These are phyloP conservation scores for Catunica adiposa DNA, from an alignment of 2,329 filamentous ascomycete genomes.

Conservation along the genomic window DNA sequence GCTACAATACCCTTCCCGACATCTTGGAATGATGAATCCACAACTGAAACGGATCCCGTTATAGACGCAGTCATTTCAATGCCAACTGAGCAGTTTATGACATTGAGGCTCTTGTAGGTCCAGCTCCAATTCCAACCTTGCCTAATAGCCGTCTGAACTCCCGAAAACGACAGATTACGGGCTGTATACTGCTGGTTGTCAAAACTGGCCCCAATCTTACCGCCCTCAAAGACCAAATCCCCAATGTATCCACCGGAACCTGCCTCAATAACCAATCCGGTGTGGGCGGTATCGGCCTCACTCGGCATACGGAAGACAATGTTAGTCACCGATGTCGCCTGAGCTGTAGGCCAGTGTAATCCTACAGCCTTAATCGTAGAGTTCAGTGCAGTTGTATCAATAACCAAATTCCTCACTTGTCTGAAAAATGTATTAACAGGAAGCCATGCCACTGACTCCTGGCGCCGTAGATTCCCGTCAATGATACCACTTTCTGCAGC, in stretches of 20 bases:
- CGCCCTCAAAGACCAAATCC: slow-evolving; percentile 56
- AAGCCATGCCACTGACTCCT: slow-evolving; percentile 28
- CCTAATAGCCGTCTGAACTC: slow-evolving; percentile 47
- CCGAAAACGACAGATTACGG: slow-evolving; percentile 49
- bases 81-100: slow-evolving; percentile 48
- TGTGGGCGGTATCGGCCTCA: slow-evolving; percentile 30
- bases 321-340: slow-evolving; percentile 44
- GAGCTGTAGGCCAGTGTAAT: slow-evolving; percentile 53
- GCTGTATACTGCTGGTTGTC: slow-evolving; percentile 60
- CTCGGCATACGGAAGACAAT: slow-evolving; percentile 36
- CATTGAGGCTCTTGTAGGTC: slow-evolving; percentile 50
- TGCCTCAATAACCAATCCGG: slow-evolving; percentile 46
- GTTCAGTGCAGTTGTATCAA: slow-evolving; percentile 37
- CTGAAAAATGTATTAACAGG: slow-evolving; percentile 45
- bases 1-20: slow-evolving; percentile 9
- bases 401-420: slow-evolving; percentile 39
- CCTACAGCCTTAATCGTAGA: slow-evolving; percentile 30
- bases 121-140: slow-evolving; percentile 66
- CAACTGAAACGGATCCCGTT: slow-evolving; percentile 57
- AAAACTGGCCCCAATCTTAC: slow-evolving; percentile 37
- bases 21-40: slow-evolving; percentile 51
- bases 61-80: slow-evolving; percentile 48
- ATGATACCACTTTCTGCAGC: slow-evolving; percentile 25
- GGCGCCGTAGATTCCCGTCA: slow-evolving; percentile 31
- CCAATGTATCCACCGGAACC: slow-evolving; percentile 50